Base-by-base conservation (phyloP, 225 moss, liverwort and hornwort genomes). In the Rhytidiadelphus loreus region DNA sequence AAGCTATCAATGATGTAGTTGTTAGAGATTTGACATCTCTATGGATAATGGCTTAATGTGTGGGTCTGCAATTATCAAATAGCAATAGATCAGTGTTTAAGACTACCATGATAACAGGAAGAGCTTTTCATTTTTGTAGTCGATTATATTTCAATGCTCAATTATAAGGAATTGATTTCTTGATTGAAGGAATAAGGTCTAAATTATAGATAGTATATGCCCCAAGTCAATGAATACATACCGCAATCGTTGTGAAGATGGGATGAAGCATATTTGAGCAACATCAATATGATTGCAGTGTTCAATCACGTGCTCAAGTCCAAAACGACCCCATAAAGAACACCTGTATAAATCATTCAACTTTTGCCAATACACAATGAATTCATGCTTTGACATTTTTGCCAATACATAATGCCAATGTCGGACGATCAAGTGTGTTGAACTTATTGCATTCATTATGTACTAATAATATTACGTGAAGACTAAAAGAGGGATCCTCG, bases 21-120 rank as follows among this genome's bases (percentile, higher is more conserved):
- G 89, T 91, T 89, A 65, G 89, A 91, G 91, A 89, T 83, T 92
- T 91, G 44, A 88, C 87, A 80, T 91, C 89, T 92, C 89, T 88
- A 76, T 91, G 89, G 56, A 91, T 89, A 50, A 89, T 88, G 32
- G n/a, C n/a, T n/a, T n/a, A n/a, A n/a, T n/a, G n/a, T 88, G 86
- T 75, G 86, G 86, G 78, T 89, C 80, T 89, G 88, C 83, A 88
- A 64, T 22, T 41, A 86, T 59, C 70, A 83, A 77, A 79, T 29
- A 44, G 62, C 82, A 83, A 64, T 11, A 52, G 18, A 86, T 29
- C 5, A 33, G 29, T 37, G 59, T 69, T 50, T 24, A 32, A 46
- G 20, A 61, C 12, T 39, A 77, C 39, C 44, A 75, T 32, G 58
- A 39, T 14, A 86, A 23, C 68, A 68, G 25, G 39, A 19, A 33